These are phyloP conservation scores for Bipolaris oryzae DNA, from an alignment of 2,329 filamentous ascomycete species.

Conservation along the genomic window DNA sequence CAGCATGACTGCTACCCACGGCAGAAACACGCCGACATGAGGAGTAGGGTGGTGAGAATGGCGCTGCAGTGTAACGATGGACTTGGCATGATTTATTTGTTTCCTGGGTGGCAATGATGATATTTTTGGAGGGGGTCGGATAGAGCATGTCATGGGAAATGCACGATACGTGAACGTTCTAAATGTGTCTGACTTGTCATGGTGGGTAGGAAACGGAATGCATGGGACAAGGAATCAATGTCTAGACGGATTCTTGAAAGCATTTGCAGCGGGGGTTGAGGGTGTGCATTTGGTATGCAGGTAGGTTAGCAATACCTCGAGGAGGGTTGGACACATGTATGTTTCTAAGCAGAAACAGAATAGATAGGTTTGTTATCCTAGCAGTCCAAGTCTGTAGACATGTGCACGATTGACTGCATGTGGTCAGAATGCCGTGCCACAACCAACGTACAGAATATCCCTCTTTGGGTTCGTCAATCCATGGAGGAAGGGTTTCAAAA, in stretches of 20 bases:
- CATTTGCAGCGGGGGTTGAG: slow-evolving; percentile 1
- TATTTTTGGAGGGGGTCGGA: background rate
- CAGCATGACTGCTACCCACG: slow-evolving; percentile 54
- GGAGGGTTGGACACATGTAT: background rate
- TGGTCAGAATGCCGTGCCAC: background rate
- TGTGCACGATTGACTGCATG: background rate
- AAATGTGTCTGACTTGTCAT: background rate
- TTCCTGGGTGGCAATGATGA: background rate
- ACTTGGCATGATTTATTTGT: background rate
- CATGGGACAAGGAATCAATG: background rate
- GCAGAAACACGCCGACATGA: slow-evolving; percentile 46
- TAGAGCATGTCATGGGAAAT: background rate
- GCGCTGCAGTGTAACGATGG: background rate
- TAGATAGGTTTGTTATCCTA: background rate
- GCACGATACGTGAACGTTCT: background rate
- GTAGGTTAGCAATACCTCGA: background rate
- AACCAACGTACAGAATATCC: background rate
- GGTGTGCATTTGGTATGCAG: background rate
- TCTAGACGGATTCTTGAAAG: background rate
- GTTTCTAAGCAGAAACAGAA: background rate
- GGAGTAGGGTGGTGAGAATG: background rate
- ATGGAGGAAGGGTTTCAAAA: background rate
- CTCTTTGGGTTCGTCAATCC: background rate
- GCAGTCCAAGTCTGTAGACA: too few relatives aligned
- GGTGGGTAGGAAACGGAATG: background rate